phyloP scores from a whole-genome alignment of 1,284 basidiomycete genomes.

The Leccinum ponderosum region DNA sequence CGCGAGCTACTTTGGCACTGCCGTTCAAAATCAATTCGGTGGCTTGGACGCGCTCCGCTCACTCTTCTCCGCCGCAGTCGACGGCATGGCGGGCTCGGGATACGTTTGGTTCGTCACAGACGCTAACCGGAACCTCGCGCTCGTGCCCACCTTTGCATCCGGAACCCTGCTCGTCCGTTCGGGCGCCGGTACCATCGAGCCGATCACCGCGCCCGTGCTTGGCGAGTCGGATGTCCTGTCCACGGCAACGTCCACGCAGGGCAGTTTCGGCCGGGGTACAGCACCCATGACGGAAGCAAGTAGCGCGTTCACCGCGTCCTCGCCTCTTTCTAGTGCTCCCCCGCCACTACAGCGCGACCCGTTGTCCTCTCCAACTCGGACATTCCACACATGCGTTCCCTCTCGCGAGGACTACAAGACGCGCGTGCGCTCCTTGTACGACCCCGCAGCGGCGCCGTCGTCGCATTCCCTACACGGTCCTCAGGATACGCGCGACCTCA shows the following conservation, averaged over 20 bases:
- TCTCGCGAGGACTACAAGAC: conserved; percentile 10
- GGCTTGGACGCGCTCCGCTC: conserved; percentile 73
- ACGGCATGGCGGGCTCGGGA: conserved; percentile 81
- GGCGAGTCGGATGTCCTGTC: conserved; percentile 17
- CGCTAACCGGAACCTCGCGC: conserved; percentile 59
- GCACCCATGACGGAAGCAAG: neutral
- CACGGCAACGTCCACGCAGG: neutral
- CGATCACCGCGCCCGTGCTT: conserved; percentile 34
- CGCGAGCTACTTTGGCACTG: conserved; percentile 34
- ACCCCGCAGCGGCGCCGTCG: conserved; percentile 19
- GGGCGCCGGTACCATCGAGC: conserved; percentile 37
- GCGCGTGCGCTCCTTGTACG: conserved; percentile 27
- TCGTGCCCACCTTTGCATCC: conserved; percentile 85
- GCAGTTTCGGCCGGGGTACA: neutral
- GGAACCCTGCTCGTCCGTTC: conserved; percentile 86
- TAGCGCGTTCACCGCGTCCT: conserved; percentile 14
- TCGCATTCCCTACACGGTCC: conserved; percentile 32
- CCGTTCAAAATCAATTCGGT: conserved; percentile 59
- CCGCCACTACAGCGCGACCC: conserved; percentile 14
- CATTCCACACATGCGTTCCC: conserved; percentile 25
- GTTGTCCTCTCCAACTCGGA: conserved; percentile 19
- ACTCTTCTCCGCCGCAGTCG: conserved; percentile 72
- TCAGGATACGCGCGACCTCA: conserved; percentile 22
- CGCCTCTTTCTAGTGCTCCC: conserved; percentile 20
- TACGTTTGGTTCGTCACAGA: conserved; percentile 90